These are phyloP conservation scores for Exophiala aquamarina DNA, from an alignment of 2,329 filamentous ascomycete genomes.

Conservation along the genomic window DNA sequence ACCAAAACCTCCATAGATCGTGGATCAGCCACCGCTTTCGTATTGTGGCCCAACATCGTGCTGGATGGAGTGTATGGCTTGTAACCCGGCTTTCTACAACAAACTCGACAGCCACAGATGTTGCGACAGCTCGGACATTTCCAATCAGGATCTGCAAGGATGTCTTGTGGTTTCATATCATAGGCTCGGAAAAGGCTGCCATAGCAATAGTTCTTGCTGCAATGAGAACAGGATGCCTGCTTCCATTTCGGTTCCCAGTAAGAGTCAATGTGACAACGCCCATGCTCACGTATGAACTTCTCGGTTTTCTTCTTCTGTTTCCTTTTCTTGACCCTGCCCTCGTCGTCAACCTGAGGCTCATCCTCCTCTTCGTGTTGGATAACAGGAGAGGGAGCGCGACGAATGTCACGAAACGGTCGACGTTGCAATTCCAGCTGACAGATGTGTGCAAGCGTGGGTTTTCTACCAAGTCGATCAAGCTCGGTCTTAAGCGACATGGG, in stretches of 20 bases:
- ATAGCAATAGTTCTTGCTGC: conserved; percentile 81
- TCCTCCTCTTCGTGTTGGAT: conserved; percentile 41
- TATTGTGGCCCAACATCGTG: conserved; percentile 87
- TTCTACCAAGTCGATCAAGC: conserved; percentile 59
- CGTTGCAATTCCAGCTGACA: conserved; percentile 83
- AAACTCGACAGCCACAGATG: conserved; percentile 84
- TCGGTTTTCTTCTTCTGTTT: conserved; percentile 55
- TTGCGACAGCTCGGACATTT: conserved; percentile 82
- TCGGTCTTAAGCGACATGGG: conserved; percentile 72
- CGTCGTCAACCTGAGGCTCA: conserved; percentile 61
- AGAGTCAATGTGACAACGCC: conserved; percentile 77
- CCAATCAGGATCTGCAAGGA: conserved; percentile 81
- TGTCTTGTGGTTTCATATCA: conserved; percentile 79
- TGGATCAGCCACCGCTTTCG: conserved; percentile 82
- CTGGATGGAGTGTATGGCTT: conserved; percentile 82
- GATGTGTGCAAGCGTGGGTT: conserved; percentile 85
- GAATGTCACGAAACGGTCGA: conserved; percentile 81
- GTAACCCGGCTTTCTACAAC: conserved; percentile 67
- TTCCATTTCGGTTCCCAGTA: conserved; percentile 81
- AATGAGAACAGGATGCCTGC: conserved; percentile 76
- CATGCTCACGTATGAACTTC: conserved; percentile 50
- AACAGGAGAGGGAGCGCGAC: conserved; percentile 51
- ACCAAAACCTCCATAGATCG: conserved; percentile 88
- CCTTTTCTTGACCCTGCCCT: conserved; percentile 63
- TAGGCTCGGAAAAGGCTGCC: conserved; percentile 90